A percentile compares a stretch with the other conserved stretches of the same genome.
These are phyloP conservation scores for Pleurotus cornucopiae DNA, from an alignment of 768 basidiomycete species.

Conservation along the genomic window DNA sequence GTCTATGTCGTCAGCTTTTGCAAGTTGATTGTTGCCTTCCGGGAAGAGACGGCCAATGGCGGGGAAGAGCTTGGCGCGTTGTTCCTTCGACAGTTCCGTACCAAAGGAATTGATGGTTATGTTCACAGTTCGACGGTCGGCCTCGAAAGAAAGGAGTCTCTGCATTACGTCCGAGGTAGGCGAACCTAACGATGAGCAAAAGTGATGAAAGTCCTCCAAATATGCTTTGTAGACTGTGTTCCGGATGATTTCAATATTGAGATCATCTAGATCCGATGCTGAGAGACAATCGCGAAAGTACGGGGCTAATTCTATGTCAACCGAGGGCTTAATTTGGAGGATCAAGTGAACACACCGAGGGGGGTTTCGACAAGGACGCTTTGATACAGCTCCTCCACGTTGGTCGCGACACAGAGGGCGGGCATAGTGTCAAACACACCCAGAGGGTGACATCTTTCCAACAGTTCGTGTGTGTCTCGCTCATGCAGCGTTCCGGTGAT, in stretches of 20 bases:
- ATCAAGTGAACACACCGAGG: constrained; percentile 56
- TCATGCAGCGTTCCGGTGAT: constrained; percentile 98
- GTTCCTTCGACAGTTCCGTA: constrained; percentile 92
- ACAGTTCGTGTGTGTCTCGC: constrained; percentile 92
- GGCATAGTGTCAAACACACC: constrained; percentile 99
- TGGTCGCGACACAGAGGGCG: constrained; percentile 97
- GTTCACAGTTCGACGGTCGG: constrained; percentile 94
- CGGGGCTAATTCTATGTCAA: constrained; percentile 49
- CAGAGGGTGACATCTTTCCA: constrained; percentile 95
- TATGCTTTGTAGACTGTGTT: constrained; percentile 99
- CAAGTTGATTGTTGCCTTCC: constrained; percentile 91
- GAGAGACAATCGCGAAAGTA: constrained; percentile 97
- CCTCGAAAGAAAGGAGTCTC: constrained; percentile 90
- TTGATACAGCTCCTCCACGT: constrained; percentile 96
- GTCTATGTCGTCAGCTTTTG: constrained; percentile 92
- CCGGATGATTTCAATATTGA: constrained; percentile 99
- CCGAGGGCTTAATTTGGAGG: not conserved
- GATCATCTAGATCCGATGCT: constrained; percentile 93
- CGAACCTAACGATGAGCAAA: constrained; percentile 70
- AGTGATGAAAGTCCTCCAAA: constrained; percentile 93
- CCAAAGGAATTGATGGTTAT: constrained; percentile 99
- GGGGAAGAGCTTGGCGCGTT: constrained; percentile 92
- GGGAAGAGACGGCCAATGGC: constrained; percentile 91
- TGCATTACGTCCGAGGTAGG: constrained; percentile 94
- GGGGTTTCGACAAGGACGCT: constrained; percentile 97